Evolutionary conservation across 768 basidiomycete genomes (phyloP).

Genomic region (Lactarius pseudohatsudake): DNA sequence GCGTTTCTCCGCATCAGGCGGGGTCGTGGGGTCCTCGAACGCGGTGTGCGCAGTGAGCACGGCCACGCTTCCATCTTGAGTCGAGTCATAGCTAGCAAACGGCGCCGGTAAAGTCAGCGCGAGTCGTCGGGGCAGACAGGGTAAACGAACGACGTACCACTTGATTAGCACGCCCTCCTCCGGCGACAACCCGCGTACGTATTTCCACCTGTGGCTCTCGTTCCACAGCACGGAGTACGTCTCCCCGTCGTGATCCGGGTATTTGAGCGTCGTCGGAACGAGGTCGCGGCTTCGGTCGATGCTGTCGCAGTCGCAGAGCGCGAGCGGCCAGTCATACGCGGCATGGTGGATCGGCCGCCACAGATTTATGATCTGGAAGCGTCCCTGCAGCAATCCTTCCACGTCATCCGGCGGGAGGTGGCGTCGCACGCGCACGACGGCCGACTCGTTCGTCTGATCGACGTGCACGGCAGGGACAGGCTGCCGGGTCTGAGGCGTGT

Average conservation of each 20-base stretch:
- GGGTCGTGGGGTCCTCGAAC: conserved; percentile 55
- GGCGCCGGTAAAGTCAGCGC: conserved; percentile 8
- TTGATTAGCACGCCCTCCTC: conserved; percentile 52
- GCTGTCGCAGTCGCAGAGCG: conserved; percentile 48
- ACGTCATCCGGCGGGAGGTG: conserved; percentile 46
- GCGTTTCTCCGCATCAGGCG: conserved; percentile 47
- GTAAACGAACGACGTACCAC: conserved; percentile 37
- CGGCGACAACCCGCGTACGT: conserved; percentile 43
- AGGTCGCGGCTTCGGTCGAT: conserved; percentile 43
- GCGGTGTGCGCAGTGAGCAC: conserved; percentile 63
- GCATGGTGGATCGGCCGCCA: conserved; percentile 52
- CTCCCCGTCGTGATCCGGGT: conserved; percentile 47
- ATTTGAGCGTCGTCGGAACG: conserved; percentile 39
- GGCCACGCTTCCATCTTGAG: conserved; percentile 46
- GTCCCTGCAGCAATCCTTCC: conserved; percentile 39
- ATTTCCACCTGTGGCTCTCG: conserved; percentile 46
- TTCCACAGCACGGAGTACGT: conserved; percentile 42
- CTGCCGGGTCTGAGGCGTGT: conserved; percentile 43
- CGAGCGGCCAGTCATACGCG: conserved; percentile 50
- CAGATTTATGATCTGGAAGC: conserved; percentile 55
- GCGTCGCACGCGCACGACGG: conserved; percentile 43
- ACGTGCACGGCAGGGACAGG: conserved; percentile 46
- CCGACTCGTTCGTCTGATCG: conserved; percentile 46
- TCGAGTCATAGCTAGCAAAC: conserved; percentile 37
- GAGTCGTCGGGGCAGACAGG: not conserved